A percentile compares a stretch with the other conserved stretches of the same genome.
These are phyloP conservation scores for Trichosporon coremiiforme DNA, from an alignment of 1,284 basidiomycete species.

Conservation along the genomic window DNA sequence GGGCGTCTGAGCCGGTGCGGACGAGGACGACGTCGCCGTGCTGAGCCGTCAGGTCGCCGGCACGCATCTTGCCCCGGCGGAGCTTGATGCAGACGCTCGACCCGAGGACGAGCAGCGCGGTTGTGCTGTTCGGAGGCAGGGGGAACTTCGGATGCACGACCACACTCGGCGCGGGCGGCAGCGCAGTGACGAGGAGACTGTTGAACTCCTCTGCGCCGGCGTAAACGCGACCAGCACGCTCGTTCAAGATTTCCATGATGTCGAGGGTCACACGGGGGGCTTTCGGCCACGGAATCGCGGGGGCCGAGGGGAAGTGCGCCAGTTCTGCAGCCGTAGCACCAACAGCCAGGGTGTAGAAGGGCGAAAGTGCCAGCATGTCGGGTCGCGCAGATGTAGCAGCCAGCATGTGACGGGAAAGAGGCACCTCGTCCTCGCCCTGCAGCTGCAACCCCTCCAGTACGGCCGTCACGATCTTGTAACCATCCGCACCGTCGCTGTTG, in stretches of 20 bases:
- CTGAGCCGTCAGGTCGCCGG: conserved; percentile 39
- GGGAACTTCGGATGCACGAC: conserved; percentile 20
- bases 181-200: conserved; percentile 40
- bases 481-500: conserved; percentile 28
- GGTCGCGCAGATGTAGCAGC: conserved; percentile 16
- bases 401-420: conserved; percentile 34
- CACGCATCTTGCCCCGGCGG: conserved; percentile 20
- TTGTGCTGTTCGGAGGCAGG: conserved; percentile 25
- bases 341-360: conserved; percentile 46
- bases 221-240: conserved; percentile 41
- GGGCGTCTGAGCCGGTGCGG: conserved; percentile 33
- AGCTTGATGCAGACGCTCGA: conserved; percentile 33
- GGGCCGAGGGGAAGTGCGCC: conserved; percentile 34
- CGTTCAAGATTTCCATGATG: conserved; percentile 43
- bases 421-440: conserved; percentile 32
- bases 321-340: conserved; percentile 35
- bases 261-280: conserved; percentile 32
- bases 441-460: conserved; percentile 30
- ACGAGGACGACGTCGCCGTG: conserved; percentile 50
- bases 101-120: conserved; percentile 40
- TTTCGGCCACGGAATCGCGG: conserved; percentile 34
- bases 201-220: conserved; percentile 46
- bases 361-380: conserved; percentile 38
- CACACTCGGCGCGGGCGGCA: conserved; percentile 32
- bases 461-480: conserved; percentile 12